Evolutionary conservation across 2,329 filamentous ascomycete species (phyloP).

Genomic region (Coniochaeta sp.): DNA sequence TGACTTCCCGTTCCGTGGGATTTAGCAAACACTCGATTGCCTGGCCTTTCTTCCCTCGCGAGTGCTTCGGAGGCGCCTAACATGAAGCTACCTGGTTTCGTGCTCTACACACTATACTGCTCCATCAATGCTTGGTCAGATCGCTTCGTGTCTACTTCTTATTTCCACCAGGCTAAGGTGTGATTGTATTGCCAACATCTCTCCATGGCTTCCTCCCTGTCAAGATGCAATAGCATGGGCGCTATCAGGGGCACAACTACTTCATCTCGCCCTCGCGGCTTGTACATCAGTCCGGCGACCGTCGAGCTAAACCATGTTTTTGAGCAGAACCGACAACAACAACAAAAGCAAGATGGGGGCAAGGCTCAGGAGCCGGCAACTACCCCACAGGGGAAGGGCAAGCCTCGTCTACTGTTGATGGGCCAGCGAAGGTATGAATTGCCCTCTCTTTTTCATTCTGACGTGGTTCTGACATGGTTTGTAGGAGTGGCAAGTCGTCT

Average conservation of each 20-base stretch:
- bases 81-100: not conserved
- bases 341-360: slow-evolving; percentile 39
- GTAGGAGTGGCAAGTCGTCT: slow-evolving; percentile 93
- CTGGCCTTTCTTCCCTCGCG: not conserved
- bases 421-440: slow-evolving; percentile 74
- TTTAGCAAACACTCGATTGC: not conserved
- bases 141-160: not conserved
- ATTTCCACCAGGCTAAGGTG: not conserved
- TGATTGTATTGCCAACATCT: not conserved
- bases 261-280: slow-evolving; percentile 24
- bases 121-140: not conserved
- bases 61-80: not conserved
- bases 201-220: slow-evolving; percentile 17
- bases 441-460: not conserved
- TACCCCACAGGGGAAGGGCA: slow-evolving; percentile 50
- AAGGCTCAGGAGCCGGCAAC: slow-evolving; percentile 37
- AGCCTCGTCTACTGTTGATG: slow-evolving; percentile 87
- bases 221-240: slow-evolving; percentile 9
- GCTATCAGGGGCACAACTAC: slow-evolving; percentile 6
- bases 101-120: not conserved
- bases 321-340: slow-evolving; percentile 50
- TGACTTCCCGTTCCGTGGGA: not conserved
- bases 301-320: slow-evolving; percentile 58
- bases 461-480: slow-evolving; percentile 8
- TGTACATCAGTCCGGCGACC: slow-evolving; percentile 46